phyloP scores from a whole-genome alignment of 768 basidiomycete genomes.

The Dendrothele bispora region DNA sequence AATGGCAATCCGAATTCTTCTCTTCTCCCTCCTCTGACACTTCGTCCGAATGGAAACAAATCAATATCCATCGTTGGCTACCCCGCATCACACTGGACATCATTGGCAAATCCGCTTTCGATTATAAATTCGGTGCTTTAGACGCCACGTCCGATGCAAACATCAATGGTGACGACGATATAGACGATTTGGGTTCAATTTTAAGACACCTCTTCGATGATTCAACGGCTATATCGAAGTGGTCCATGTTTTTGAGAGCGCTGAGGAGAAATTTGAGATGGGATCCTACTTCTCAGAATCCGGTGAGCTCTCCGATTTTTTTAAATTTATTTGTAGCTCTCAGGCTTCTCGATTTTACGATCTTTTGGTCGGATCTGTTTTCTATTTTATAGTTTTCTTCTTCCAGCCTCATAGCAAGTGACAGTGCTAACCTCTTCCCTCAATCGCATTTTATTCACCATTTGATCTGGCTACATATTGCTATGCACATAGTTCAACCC shows the following conservation, averaged over 20 bases:
- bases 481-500: neutral
- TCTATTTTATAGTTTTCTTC: no score
- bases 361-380: no score
- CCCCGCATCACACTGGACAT: constrained; percentile 34
- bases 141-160: no score
- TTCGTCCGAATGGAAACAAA: neutral
- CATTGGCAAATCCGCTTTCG: no score
- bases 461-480: no score
- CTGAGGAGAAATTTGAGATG: constrained; percentile 28
- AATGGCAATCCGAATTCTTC: constrained; percentile 6
- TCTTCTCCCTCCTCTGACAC: no score
- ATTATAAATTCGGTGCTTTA: no score
- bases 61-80: constrained; percentile 26
- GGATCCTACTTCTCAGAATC: neutral
- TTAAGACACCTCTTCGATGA: neutral
- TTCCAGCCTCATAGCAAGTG: no score
- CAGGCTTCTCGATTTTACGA: neutral
- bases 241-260: constrained; percentile 2
- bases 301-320: neutral
- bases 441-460: no score
- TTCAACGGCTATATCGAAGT: no score
- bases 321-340: constrained; percentile 1
- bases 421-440: no score
- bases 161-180: no score
- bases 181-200: constrained; percentile 22